Conservation (phyloP, 805 yeast genomes). For the Metahyphopichia silvanorum region DNA sequence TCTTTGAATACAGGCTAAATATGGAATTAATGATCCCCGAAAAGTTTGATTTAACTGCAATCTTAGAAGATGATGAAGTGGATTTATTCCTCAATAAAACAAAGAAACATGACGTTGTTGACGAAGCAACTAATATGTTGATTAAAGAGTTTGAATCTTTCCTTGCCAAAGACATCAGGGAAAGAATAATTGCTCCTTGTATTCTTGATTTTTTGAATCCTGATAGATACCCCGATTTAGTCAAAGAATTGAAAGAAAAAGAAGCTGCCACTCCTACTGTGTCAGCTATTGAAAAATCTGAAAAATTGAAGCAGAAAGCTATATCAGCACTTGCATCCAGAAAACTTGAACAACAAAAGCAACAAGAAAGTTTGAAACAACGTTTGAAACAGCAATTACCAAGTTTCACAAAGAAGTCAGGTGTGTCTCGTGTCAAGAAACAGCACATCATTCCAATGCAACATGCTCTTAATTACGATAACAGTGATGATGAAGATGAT, state of each 20-base stretch:
- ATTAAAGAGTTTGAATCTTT: constrained; percentile 62
- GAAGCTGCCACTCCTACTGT: constrained; percentile 12
- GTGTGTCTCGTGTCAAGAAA: constrained; percentile 23
- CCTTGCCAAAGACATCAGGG: constrained; percentile 68
- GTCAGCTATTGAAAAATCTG: constrained; percentile 7
- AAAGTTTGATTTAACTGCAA: constrained; percentile 20
- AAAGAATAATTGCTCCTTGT: constrained; percentile 66
- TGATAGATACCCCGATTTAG: constrained; percentile 51
- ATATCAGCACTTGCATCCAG: constrained; percentile 21
- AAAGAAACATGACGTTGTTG: constrained; percentile 35
- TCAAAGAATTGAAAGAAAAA: constrained; percentile 32
- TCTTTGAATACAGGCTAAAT: constrained; percentile 45
- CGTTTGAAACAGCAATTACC: constrained; percentile 21
- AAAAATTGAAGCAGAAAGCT: constrained; percentile 21
- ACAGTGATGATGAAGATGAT: constrained; percentile 33
- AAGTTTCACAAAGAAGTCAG: constrained; percentile 30
- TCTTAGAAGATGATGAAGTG: constrained; percentile 7
- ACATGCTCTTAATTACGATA: constrained; percentile 48
- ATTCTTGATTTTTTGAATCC: constrained; percentile 61
- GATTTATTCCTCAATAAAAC: not conserved
- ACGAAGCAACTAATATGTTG: constrained; percentile 57
- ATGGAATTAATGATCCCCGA: constrained; percentile 60
- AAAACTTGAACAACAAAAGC: constrained; percentile 10
- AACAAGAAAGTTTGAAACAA: not conserved
- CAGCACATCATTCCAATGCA: constrained; percentile 46